A percentile compares a stretch with the other conserved stretches of the same genome.
phyloP scores from a whole-genome alignment of 495 filamentous ascomycete species.

The Penicillium soppii region DNA sequence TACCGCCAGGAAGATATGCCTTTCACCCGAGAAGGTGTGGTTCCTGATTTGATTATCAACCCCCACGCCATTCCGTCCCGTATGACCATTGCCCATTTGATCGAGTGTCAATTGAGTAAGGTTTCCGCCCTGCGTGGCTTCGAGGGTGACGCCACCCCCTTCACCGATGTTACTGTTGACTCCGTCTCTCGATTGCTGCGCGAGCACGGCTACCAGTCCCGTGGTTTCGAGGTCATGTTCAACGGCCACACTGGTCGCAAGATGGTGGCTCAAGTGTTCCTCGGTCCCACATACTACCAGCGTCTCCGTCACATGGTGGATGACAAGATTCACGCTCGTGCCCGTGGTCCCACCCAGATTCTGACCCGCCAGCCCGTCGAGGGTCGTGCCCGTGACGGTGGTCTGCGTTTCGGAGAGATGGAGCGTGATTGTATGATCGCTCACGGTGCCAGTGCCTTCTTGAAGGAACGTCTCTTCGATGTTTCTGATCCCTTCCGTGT shows the following conservation, averaged over 20 bases:
- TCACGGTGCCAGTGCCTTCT: conserved; percentile 91
- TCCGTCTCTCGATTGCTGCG: conserved; percentile 87
- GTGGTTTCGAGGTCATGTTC: conserved; percentile 98
- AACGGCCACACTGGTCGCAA: conserved; percentile 96
- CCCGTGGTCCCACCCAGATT: conserved; percentile 93
- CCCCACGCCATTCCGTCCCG: conserved; percentile 98
- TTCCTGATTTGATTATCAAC: conserved; percentile 97
- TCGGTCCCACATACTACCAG: conserved; percentile 99
- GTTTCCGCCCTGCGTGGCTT: conserved; percentile 85
- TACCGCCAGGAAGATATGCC: conserved; percentile 99
- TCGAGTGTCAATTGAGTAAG: conserved; percentile 96
- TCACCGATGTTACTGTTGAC: conserved; percentile 96
- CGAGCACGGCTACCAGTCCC: conserved; percentile 90
- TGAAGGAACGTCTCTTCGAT: conserved; percentile 96
- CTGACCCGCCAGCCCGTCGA: conserved; percentile 98
- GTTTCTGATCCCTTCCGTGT: conserved; percentile 98
- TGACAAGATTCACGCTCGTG: conserved; percentile 98
- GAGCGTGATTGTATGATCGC: conserved; percentile 99
- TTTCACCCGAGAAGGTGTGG: conserved; percentile 87
- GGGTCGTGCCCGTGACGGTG: conserved; percentile 95
- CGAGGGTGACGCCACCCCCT: conserved; percentile 96
- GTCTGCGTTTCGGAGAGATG: conserved; percentile 99
- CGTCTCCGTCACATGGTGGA: conserved; percentile 99
- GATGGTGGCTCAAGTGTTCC: conserved; percentile 89
- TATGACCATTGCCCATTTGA: conserved; percentile 99